These are phyloP conservation scores for Lentinus polychrous DNA, from an alignment of 1,284 basidiomycete species.

Conservation along the genomic window DNA sequence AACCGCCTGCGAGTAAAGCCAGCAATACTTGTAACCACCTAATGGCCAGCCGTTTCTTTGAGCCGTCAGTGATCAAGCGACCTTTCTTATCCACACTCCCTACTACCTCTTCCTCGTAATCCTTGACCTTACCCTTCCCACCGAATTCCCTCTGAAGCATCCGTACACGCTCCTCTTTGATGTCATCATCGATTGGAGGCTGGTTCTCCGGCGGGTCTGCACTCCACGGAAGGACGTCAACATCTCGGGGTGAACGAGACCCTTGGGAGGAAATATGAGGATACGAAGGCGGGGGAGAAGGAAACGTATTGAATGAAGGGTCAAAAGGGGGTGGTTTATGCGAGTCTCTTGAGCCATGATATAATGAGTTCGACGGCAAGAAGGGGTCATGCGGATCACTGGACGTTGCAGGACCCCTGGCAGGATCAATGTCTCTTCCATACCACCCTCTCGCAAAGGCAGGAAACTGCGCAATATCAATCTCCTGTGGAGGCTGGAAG, in stretches of 20 bases:
- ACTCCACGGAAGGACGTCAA: slow-evolving; percentile 20
- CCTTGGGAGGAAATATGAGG: slow-evolving; percentile 16
- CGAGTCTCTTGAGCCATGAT: slow-evolving; percentile 8
- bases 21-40: slow-evolving; percentile 45
- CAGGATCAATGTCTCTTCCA: slow-evolving; percentile 17
- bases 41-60: slow-evolving; percentile 46
- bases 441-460: slow-evolving; percentile 58
- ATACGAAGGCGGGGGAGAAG: slow-evolving; percentile 24
- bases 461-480: slow-evolving; percentile 57
- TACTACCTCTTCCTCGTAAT: slow-evolving; percentile 39
- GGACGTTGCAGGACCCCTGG: slow-evolving; percentile 5
- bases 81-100: slow-evolving; percentile 54
- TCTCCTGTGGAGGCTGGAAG: slow-evolving; percentile 30
- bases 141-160: slow-evolving; percentile 65
- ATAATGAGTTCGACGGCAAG: slow-evolving; percentile 13
- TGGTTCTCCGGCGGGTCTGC: slow-evolving; percentile 15
- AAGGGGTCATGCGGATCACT: slow-evolving; percentile 12
- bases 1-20: slow-evolving; percentile 42
- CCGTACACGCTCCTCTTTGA: slow-evolving; percentile 60
- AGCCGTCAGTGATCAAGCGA: slow-evolving; percentile 52
- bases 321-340: slow-evolving; percentile 23
- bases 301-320: slow-evolving; percentile 18
- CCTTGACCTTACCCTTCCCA: slow-evolving; percentile 23
- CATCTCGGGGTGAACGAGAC: slow-evolving; percentile 20
- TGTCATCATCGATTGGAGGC: slow-evolving; percentile 34